Evolutionary conservation across 495 filamentous ascomycete species (phyloP).

Genomic region (Aspergillus leporis): DNA sequence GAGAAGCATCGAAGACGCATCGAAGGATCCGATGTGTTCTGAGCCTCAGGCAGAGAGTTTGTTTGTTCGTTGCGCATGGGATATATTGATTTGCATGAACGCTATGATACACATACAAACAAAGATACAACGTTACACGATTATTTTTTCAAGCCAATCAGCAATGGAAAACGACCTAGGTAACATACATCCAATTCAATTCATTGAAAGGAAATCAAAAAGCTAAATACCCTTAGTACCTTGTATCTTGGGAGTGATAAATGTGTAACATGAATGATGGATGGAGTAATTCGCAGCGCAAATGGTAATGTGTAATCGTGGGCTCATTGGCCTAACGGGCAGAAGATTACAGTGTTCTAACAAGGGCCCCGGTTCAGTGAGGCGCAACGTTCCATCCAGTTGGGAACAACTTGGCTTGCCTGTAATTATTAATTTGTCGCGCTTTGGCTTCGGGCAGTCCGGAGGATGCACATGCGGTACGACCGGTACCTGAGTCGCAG

Average conservation of each 20-base stretch:
- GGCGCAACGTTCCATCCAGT: constrained; percentile 36
- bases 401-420: constrained; percentile 19
- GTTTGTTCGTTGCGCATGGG: neutral
- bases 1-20: constrained; percentile 41
- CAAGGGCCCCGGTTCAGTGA: constrained; percentile 22
- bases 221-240: neutral
- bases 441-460: neutral
- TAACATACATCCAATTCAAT: neutral
- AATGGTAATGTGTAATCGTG: constrained; percentile 1
- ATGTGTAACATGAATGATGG: neutral
- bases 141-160: neutral
- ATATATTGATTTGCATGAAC: neutral
- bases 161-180: neutral
- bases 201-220: neutral
- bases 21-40: constrained; percentile 31
- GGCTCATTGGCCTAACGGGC: constrained; percentile 1
- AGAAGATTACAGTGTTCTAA: constrained; percentile 15
- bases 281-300: neutral
- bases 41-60: constrained; percentile 13
- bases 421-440: constrained; percentile 9
- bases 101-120: neutral
- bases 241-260: neutral
- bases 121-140: neutral
- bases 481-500: constrained; percentile 1
- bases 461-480: neutral